phyloP scores from a whole-genome alignment of 2,329 filamentous ascomycete genomes.

The Apiospora arundinis region DNA sequence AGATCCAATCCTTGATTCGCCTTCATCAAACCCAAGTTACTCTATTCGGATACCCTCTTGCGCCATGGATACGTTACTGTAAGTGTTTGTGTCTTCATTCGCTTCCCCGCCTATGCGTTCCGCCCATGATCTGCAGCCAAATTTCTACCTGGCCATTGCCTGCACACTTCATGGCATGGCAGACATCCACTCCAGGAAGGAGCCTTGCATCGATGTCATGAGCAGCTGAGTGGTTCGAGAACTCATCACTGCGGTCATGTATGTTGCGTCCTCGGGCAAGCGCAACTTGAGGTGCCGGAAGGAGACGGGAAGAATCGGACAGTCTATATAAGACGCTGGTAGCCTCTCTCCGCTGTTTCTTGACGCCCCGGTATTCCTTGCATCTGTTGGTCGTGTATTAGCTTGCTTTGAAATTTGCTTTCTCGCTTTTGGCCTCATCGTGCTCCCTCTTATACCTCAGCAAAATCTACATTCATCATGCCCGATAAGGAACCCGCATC shows the following conservation, averaged over 20 bases:
- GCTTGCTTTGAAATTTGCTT: conserved; percentile 3
- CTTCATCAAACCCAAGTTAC: neutral
- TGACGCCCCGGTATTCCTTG: conserved; percentile 13
- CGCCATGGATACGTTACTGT: conserved; percentile 21
- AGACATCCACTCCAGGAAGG: neutral
- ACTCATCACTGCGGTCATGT: neutral
- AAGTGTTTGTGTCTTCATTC: neutral
- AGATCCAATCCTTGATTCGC: neutral
- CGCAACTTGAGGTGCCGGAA: conserved; percentile 1
- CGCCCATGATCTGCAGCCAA: neutral
- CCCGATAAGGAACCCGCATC: neutral
- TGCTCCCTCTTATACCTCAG: neutral
- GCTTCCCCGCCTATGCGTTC: neutral
- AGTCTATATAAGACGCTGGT: conserved; percentile 17
- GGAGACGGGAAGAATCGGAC: conserved; percentile 6
- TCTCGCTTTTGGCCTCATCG: neutral
- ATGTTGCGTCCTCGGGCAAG: neutral
- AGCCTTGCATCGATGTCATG: neutral
- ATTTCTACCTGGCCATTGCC: neutral
- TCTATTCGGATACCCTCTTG: conserved; percentile 9
- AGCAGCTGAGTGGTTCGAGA: neutral
- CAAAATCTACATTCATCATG: conserved; percentile 1
- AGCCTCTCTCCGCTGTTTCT: conserved; percentile 11
- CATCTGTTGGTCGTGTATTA: conserved; percentile 10
- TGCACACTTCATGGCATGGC: neutral